Evolutionary conservation across 345 rosid species (phyloP).

Genomic region (Camelina hispida): DNA sequence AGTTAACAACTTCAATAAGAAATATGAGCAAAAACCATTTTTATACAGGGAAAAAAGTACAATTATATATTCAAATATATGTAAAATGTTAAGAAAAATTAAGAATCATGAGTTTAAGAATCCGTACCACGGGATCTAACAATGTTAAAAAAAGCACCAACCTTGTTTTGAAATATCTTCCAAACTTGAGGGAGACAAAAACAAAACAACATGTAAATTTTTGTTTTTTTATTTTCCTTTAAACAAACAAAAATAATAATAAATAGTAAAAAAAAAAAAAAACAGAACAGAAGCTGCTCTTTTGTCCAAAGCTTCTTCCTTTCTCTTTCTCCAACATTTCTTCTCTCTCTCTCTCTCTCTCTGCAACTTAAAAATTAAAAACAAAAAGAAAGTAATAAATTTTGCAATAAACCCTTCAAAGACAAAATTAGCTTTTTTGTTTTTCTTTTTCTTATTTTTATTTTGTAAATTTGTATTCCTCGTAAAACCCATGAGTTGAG

Average conservation of each 20-base stretch:
- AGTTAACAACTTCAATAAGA: neutral
- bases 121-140: conserved; percentile 51
- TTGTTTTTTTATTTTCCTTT: neutral
- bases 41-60: neutral
- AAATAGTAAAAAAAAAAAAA: neutral
- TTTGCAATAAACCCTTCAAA: conserved; percentile 29
- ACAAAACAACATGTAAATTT: conserved; percentile 11
- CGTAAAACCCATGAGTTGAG: conserved; percentile 47
- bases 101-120: conserved; percentile 36
- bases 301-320: conserved; percentile 45
- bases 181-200: conserved; percentile 48
- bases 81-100: neutral
- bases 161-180: conserved; percentile 37
- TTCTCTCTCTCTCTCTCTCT: conserved; percentile 43
- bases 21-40: neutral
- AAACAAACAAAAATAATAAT: neutral
- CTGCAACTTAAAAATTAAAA: conserved; percentile 20
- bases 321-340: conserved; percentile 45
- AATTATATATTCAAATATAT: neutral
- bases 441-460: neutral
- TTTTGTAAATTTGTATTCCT: conserved; percentile 11
- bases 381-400: neutral
- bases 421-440: conserved; percentile 38
- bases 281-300: conserved; percentile 50
- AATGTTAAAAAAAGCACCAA: conserved; percentile 40